Evolutionary conservation across 805 yeast genomes (phyloP).

Genomic region (Metschnikowia arizonensis): DNA sequence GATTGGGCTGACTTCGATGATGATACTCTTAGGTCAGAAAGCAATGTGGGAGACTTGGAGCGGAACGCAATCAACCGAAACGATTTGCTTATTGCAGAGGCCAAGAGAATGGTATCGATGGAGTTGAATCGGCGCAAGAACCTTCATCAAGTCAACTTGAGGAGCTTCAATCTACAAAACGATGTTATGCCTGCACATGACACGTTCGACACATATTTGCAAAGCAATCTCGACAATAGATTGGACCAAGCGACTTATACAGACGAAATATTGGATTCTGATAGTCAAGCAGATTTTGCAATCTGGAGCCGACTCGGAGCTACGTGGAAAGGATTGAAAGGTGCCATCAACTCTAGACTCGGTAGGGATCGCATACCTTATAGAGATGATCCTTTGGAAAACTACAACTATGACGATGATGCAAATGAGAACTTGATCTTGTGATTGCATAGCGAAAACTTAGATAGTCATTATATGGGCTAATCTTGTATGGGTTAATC

Average conservation of each 20-base stretch:
- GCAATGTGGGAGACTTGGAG: conserved; percentile 14
- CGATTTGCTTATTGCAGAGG: conserved; percentile 40
- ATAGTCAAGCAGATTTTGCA: neutral
- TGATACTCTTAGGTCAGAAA: conserved; percentile 17
- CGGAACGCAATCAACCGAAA: conserved; percentile 23
- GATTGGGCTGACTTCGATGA: conserved; percentile 41
- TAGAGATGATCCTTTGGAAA: conserved; percentile 30
- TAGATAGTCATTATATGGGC: neutral
- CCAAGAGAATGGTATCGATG: conserved; percentile 36
- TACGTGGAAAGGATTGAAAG: conserved; percentile 22
- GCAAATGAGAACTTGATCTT: conserved; percentile 31
- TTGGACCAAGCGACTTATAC: neutral
- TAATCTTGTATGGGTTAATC: too few species aligned
- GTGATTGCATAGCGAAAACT: conserved; percentile 11
- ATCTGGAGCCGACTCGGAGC: conserved; percentile 30
- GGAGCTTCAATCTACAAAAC: conserved; percentile 26
- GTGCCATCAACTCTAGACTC: conserved; percentile 19
- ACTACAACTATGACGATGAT: conserved; percentile 33
- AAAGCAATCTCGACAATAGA: conserved; percentile 2
- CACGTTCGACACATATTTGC: conserved; percentile 1
- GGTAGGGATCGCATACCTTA: conserved; percentile 7
- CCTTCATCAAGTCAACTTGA: conserved; percentile 14
- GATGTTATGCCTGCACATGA: conserved; percentile 17
- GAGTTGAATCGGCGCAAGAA: conserved; percentile 28
- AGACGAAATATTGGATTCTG: neutral